Evolutionary conservation across 129 eudicot species (phyloP).

Genomic region (Arctium lappa): DNA sequence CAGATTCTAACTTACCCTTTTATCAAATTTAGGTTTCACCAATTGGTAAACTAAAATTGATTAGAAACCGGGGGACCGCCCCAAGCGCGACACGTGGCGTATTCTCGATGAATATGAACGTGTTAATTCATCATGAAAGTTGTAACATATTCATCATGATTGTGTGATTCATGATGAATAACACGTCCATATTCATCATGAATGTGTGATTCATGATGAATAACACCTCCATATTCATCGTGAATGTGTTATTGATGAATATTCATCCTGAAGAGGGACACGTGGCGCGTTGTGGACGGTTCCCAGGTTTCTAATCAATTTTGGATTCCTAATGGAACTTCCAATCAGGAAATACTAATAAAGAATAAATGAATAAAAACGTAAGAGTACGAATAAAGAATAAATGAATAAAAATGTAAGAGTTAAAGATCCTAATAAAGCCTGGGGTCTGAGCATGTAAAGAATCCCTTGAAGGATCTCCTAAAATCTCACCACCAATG

Average conservation of each 20-base stretch:
- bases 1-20: background rate
- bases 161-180: background rate
- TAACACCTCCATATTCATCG: too few relatives aligned
- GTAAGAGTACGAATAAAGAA: background rate
- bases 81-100: background rate
- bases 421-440: background rate
- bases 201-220: background rate
- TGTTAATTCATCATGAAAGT: background rate
- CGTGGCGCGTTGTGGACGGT: background rate
- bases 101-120: background rate
- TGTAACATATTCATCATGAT: background rate
- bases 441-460: too few relatives aligned
- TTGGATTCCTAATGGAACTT: background rate
- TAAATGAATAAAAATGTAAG: background rate
- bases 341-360: too few relatives aligned
- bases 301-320: background rate
- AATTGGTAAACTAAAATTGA: background rate
- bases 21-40: background rate
- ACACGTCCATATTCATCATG: too few relatives aligned
- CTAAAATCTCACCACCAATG: conserved; percentile 20
- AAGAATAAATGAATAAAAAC: background rate
- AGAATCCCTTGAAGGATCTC: background rate
- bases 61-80: background rate
- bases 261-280: background rate
- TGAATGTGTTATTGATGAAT: background rate